Conservation (phyloP, 2,329 filamentous ascomycete species). For the Alternaria postmessia region DNA sequence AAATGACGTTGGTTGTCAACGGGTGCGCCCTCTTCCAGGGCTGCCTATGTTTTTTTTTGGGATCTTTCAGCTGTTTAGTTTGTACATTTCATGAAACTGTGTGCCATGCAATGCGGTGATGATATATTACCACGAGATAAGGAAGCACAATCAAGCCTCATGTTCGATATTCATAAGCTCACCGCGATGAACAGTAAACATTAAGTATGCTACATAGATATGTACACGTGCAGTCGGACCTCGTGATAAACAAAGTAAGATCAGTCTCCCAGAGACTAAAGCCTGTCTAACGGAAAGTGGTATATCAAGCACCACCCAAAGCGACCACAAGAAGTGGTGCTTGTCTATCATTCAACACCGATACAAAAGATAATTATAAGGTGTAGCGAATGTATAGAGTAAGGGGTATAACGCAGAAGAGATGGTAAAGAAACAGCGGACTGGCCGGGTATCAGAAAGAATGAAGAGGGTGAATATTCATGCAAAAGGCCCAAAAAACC, state of each 20-base stretch:
- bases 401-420: conserved; percentile 16
- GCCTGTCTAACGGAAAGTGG: conserved; percentile 15
- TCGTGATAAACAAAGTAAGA: conserved; percentile 20
- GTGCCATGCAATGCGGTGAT: not conserved
- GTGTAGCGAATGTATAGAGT: conserved; percentile 15
- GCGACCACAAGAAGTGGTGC: not conserved
- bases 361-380: conserved; percentile 18
- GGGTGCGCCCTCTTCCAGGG: not conserved
- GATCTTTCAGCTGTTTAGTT: not conserved
- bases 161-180: conserved; percentile 6
- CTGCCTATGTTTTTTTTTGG: not conserved
- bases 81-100: not conserved
- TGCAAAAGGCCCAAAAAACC: conserved; percentile 20
- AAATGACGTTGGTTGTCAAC: not conserved
- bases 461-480: conserved; percentile 21
- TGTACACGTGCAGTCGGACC: conserved; percentile 31
- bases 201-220: conserved; percentile 25
- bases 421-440: conserved; percentile 21
- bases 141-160: not conserved
- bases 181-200: conserved; percentile 21
- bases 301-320: conserved; percentile 17
- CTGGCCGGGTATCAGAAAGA: conserved; percentile 37
- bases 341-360: conserved; percentile 10
- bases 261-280: conserved; percentile 20
- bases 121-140: not conserved